Conservation (phyloP, 305 asterid species). For the Stenogyne calaminthoides region DNA sequence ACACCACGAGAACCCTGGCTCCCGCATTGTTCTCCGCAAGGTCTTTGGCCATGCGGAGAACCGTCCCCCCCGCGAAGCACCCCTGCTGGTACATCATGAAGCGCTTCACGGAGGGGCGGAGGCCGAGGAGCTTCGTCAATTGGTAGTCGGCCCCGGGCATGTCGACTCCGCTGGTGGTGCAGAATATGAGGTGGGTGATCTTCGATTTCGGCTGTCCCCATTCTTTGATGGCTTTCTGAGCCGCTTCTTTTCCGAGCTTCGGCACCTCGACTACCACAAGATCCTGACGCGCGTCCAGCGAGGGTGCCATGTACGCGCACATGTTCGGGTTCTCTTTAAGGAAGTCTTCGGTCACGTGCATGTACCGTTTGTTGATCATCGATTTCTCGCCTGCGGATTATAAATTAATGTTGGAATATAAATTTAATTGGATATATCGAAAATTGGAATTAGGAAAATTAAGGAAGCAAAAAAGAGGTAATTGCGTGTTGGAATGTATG, state of each 20-base stretch:
- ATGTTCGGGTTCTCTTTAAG: slow-evolving; percentile 52
- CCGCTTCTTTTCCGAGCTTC: slow-evolving; percentile 70
- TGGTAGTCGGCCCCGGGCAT: slow-evolving; percentile 85
- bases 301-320: slow-evolving; percentile 62
- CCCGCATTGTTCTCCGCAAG: slow-evolving; percentile 69
- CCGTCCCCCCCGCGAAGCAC: slow-evolving; percentile 75
- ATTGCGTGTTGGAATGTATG: neutral
- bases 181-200: slow-evolving; percentile 65
- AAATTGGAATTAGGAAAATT: too few relatives aligned
- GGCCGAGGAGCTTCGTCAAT: slow-evolving; percentile 72
- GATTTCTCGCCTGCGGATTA: slow-evolving; percentile 57
- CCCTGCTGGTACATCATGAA: slow-evolving; percentile 83
- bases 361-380: slow-evolving; percentile 55
- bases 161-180: slow-evolving; percentile 84
- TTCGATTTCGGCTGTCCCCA: slow-evolving; percentile 82
- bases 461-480: neutral
- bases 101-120: slow-evolving; percentile 65
- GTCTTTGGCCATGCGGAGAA: slow-evolving; percentile 70
- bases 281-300: slow-evolving; percentile 68
- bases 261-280: slow-evolving; percentile 70
- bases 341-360: slow-evolving; percentile 63
- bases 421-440: too few relatives aligned
- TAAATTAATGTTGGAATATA: too few relatives aligned
- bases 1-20: slow-evolving; percentile 63
- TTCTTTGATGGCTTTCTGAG: slow-evolving; percentile 69